Evolutionary conservation across 2,329 filamentous ascomycete genomes (phyloP).

Genomic region (Trichoderma gracile): DNA sequence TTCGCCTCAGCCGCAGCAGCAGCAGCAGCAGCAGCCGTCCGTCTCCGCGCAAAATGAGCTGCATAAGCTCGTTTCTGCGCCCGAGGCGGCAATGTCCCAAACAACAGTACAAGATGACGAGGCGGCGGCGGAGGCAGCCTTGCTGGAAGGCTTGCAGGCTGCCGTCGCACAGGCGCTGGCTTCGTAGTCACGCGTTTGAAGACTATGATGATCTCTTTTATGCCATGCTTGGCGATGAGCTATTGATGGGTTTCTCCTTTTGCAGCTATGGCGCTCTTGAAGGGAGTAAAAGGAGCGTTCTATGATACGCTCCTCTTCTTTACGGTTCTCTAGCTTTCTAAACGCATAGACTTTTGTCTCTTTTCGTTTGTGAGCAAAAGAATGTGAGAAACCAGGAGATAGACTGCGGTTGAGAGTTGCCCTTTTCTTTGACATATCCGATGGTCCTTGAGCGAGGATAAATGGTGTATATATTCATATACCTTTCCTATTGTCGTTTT

Average conservation of each 20-base stretch:
- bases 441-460: neutral
- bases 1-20: conserved; percentile 25
- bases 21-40: conserved; percentile 17
- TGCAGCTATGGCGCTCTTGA: neutral
- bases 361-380: neutral
- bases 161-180: conserved; percentile 36
- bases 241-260: neutral
- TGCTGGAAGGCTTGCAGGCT: conserved; percentile 41
- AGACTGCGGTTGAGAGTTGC: neutral
- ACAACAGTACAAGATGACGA: conserved; percentile 34
- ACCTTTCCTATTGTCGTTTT: neutral
- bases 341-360: neutral
- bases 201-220: neutral
- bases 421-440: neutral
- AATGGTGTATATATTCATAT: conserved; percentile 6
- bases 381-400: neutral
- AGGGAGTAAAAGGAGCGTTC: neutral
- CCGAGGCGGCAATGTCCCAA: conserved; percentile 32
- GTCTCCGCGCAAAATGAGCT: conserved; percentile 21
- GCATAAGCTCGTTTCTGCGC: conserved; percentile 29
- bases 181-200: conserved; percentile 17
- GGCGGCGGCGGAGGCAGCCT: conserved; percentile 39
- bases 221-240: neutral
- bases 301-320: neutral
- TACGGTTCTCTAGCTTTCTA: neutral